Percentiles rank a stretch among this genome's conserved stretches.
Conservation (phyloP, 164 flowering plant species). For the Chimonanthus salicifolius region DNA sequence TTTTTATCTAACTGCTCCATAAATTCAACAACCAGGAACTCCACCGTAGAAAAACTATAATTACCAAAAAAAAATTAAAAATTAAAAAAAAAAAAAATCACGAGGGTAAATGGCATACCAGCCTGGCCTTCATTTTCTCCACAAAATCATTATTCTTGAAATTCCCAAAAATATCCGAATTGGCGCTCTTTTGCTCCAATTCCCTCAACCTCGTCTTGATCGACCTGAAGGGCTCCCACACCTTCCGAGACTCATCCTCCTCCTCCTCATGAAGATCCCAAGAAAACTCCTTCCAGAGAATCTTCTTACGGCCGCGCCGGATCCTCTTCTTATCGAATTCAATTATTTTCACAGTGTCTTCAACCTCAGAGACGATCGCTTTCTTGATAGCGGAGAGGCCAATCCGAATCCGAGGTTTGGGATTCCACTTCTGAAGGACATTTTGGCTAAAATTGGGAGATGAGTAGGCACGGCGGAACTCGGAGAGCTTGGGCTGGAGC, state of each 20-base stretch:
- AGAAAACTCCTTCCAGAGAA: conserved; percentile 23
- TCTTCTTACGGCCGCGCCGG: conserved; percentile 6
- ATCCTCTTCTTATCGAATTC: conserved; percentile 23
- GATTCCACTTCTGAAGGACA: conserved; percentile 66
- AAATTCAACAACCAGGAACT: too few relatives aligned
- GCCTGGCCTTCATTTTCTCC: conserved; percentile 73
- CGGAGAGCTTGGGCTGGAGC: conserved; percentile 63
- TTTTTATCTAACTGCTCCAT: too few relatives aligned
- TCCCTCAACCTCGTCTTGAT: conserved; percentile 68
- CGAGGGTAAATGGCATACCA: conserved; percentile 41
- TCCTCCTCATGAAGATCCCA: conserved; percentile 27
- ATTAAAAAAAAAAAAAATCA: too few relatives aligned
- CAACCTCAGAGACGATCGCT: conserved; percentile 54
- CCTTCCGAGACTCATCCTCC: conserved; percentile 24
- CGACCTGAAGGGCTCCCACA: conserved; percentile 64
- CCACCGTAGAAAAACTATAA: too few relatives aligned
- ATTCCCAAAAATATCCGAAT: conserved; percentile 49
- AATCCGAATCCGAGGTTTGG: conserved; percentile 43
- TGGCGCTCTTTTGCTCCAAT: conserved; percentile 53
- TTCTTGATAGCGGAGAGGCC: conserved; percentile 57
- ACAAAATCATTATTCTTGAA: conserved; percentile 68
- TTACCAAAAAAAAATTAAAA: too few relatives aligned
- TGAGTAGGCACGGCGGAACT: conserved; percentile 61
- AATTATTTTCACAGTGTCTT: conserved; percentile 25
- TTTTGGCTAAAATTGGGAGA: conserved; percentile 60